A percentile compares a stretch with the other conserved stretches of the same genome.
These are phyloP conservation scores for Arachnopeziza araneosa DNA, from an alignment of 2,329 filamentous ascomycete genomes.

Conservation along the genomic window DNA sequence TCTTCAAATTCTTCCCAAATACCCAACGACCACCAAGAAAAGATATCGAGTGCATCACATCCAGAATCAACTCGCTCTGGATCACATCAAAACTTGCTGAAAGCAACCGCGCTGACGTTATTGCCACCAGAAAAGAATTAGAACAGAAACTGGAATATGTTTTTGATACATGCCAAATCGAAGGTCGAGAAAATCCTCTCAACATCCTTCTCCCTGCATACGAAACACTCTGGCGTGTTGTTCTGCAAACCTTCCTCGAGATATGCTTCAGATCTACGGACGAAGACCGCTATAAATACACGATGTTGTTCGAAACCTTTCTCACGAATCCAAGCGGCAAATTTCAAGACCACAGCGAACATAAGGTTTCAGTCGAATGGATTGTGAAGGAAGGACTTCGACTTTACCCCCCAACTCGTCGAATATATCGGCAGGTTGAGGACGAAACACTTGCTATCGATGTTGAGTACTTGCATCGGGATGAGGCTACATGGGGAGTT, in stretches of 20 bases:
- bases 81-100: conserved; percentile 4
- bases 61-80: conserved; percentile 13
- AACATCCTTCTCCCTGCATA: conserved; percentile 15
- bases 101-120: background rate
- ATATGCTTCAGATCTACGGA: conserved; percentile 6
- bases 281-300: background rate
- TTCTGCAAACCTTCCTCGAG: conserved; percentile 13
- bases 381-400: conserved; percentile 14
- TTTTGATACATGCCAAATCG: background rate
- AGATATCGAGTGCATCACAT: conserved; percentile 9
- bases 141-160: background rate
- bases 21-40: background rate
- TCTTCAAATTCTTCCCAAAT: conserved; percentile 13
- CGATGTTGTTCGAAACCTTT: background rate
- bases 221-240: conserved; percentile 10
- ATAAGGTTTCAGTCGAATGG: background rate
- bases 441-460: conserved; percentile 6
- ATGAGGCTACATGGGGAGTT: conserved; percentile 7
- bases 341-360: background rate
- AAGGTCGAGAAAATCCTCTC: conserved; percentile 9
- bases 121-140: background rate
- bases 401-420: conserved; percentile 15
- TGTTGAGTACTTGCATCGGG: conserved; percentile 15
- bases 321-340: background rate
- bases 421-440: conserved; percentile 9